These are phyloP conservation scores for Cymbopogon flexuosus DNA, from an alignment of 202 grass and related monocot species.

Conservation along the genomic window DNA sequence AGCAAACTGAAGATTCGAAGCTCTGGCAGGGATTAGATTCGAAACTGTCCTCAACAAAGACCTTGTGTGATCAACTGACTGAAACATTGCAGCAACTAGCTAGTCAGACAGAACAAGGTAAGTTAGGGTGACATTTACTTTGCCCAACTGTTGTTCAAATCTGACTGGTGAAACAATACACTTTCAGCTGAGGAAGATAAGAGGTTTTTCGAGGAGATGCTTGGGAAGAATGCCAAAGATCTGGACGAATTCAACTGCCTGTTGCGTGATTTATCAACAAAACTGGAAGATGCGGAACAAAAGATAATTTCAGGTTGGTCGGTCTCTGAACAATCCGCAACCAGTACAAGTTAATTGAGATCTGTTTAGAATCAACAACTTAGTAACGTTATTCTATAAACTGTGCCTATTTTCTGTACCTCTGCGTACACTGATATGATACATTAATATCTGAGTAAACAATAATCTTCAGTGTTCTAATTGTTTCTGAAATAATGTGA, in stretches of 20 bases:
- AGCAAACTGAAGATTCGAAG: slow-evolving; percentile 81
- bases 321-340: slow-evolving; percentile 15
- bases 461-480: slow-evolving; percentile 17
- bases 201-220: slow-evolving; percentile 61
- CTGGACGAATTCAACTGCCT: slow-evolving; percentile 63
- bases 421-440: not conserved
- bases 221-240: slow-evolving; percentile 66
- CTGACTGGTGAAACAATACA: slow-evolving; percentile 30
- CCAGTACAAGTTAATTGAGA: slow-evolving; percentile 18
- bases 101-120: slow-evolving; percentile 67
- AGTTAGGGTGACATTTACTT: slow-evolving; percentile 12
- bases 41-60: slow-evolving; percentile 84
- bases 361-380: slow-evolving; percentile 24
- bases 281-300: slow-evolving; percentile 57
- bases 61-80: slow-evolving; percentile 80
- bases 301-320: slow-evolving; percentile 66
- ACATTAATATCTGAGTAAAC: not conserved
- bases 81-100: slow-evolving; percentile 81
- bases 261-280: slow-evolving; percentile 58
- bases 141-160: slow-evolving; percentile 8
- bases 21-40: slow-evolving; percentile 94
- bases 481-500: slow-evolving; percentile 2
- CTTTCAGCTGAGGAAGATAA: slow-evolving; percentile 79
- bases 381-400: not conserved
- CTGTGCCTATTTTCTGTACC: not conserved